Evolutionary conservation across 345 rosid species (phyloP).

Genomic region (Populus simonii): DNA sequence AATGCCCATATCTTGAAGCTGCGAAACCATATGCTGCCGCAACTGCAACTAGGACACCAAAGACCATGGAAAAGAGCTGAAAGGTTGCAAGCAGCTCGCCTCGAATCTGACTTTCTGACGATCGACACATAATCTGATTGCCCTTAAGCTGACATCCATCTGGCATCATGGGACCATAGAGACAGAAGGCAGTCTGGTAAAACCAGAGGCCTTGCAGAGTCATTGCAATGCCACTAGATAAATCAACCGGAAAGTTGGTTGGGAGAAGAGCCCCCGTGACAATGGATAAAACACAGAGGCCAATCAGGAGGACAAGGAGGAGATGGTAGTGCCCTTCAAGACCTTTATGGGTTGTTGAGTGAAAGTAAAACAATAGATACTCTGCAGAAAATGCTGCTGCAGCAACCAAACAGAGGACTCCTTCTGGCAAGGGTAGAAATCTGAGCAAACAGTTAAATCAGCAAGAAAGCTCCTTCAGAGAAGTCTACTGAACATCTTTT

Average conservation of each 20-base stretch:
- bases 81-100: constrained; percentile 85
- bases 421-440: constrained; percentile 68
- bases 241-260: constrained; percentile 76
- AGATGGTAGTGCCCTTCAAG: constrained; percentile 96
- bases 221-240: constrained; percentile 66
- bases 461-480: background rate
- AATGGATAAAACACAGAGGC: constrained; percentile 59
- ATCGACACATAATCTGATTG: constrained; percentile 46
- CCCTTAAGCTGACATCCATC: constrained; percentile 61
- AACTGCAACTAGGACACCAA: constrained; percentile 60
- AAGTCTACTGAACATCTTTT: background rate
- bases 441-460: constrained; percentile 31
- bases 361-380: constrained; percentile 78
- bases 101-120: constrained; percentile 50
- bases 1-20: constrained; percentile 52
- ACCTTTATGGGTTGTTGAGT: constrained; percentile 93
- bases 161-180: constrained; percentile 94
- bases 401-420: constrained; percentile 67
- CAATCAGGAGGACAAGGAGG: constrained; percentile 73
- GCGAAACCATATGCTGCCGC: constrained; percentile 53
- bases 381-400: constrained; percentile 83
- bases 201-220: constrained; percentile 98
- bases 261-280: constrained; percentile 73
- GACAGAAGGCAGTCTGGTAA: constrained; percentile 91
- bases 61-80: constrained; percentile 67